These are phyloP conservation scores for Coprinellus aureogranulatus DNA, from an alignment of 768 basidiomycete species.

Conservation along the genomic window DNA sequence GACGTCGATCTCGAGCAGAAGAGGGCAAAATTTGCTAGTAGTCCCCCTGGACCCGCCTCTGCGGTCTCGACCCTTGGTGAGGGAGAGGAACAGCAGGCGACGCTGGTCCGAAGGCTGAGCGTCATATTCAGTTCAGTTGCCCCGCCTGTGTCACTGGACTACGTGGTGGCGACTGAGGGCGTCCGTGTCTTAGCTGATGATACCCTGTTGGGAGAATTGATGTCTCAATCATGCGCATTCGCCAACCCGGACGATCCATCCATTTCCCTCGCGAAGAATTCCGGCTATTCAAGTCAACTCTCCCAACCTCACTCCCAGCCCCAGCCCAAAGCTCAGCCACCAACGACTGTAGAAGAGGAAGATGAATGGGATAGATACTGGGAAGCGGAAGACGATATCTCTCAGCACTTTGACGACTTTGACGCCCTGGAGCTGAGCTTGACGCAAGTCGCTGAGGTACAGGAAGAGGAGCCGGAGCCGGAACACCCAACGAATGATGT, in stretches of 20 bases:
- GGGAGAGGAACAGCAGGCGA: constrained; percentile 40
- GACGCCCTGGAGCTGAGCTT: constrained; percentile 5
- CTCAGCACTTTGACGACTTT: constrained; percentile 12
- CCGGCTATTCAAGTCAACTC: not conserved
- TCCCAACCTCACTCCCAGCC: constrained; percentile 5
- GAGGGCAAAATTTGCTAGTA: constrained; percentile 16
- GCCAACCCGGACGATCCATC: no score
- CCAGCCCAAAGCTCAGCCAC: constrained; percentile 6
- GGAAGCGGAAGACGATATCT: constrained; percentile 44
- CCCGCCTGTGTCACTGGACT: constrained; percentile 65
- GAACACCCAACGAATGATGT: no score
- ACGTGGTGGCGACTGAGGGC: constrained; percentile 64
- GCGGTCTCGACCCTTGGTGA: no score
- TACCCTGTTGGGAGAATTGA: constrained; percentile 3
- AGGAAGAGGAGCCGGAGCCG: no score
- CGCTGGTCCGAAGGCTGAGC: constrained; percentile 67
- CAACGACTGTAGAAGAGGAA: constrained; percentile 20
- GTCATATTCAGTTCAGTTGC: constrained; percentile 74
- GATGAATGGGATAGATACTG: constrained; percentile 32
- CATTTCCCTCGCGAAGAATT: no score
- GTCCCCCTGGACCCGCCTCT: not conserved
- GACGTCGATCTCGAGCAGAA: constrained; percentile 26
- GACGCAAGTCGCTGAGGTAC: no score
- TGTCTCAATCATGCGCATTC: no score
- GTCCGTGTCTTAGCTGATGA: constrained; percentile 30